Conservation (phyloP, 164 flowering plant species). For the Vitis cinerea region DNA sequence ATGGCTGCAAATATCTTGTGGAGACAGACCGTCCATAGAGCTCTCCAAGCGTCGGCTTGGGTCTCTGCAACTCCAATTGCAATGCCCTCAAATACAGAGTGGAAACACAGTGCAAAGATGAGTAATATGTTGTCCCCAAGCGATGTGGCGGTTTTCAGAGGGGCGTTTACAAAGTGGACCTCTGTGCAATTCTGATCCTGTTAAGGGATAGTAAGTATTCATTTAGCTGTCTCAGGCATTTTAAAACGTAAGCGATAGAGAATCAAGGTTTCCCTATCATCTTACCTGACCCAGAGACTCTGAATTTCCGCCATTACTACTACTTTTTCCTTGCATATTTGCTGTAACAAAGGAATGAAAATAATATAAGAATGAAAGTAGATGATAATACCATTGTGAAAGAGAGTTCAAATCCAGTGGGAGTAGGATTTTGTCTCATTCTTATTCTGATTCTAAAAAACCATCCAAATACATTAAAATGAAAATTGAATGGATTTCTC, state of each 20-base stretch:
- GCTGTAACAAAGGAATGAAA: conserved; percentile 20
- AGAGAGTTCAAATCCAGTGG: too few relatives aligned
- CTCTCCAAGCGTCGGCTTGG: conserved; percentile 69
- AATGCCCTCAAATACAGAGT: conserved; percentile 77
- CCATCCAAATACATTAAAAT: too few relatives aligned
- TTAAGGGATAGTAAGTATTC: conserved; percentile 6
- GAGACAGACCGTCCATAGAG: conserved; percentile 64
- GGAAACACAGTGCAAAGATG: conserved; percentile 67
- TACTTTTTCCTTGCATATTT: conserved; percentile 13
- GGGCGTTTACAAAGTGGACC: conserved; percentile 6
- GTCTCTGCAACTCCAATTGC: conserved; percentile 80
- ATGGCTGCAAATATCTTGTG: conserved; percentile 81
- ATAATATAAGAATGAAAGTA: neutral
- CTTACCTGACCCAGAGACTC: neutral
- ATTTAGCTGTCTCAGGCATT: neutral
- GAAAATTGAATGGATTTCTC: too few relatives aligned
- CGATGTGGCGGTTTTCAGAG: conserved; percentile 33
- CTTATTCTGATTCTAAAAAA: too few relatives aligned
- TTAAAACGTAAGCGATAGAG: too few relatives aligned
- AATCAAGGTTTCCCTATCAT: too few relatives aligned
- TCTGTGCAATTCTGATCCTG: conserved; percentile 18
- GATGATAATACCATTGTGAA: neutral
- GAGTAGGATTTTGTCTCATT: too few relatives aligned
- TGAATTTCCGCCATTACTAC: conserved; percentile 6
- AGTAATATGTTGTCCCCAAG: conserved; percentile 62